Percentiles rank a stretch among this genome's conserved stretches.
Evolutionary conservation across 2,329 filamentous ascomycete genomes (phyloP).

Genomic region (Ophiostoma perfectum): DNA sequence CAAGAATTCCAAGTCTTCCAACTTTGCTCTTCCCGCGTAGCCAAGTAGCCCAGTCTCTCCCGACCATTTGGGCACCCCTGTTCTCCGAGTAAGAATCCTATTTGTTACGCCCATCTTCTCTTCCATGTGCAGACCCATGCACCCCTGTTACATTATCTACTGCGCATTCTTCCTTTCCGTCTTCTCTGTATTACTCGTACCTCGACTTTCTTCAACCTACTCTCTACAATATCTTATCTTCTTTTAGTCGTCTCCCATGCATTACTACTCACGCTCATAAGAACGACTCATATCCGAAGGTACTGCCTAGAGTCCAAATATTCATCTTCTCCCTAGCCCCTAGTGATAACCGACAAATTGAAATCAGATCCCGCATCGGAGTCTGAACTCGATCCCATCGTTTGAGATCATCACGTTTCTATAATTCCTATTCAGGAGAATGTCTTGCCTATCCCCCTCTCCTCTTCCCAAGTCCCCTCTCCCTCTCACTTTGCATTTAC

Average conservation of each 20-base stretch:
- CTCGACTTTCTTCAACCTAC: no score
- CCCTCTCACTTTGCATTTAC: neutral
- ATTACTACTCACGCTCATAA: no score
- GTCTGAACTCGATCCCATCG: no score
- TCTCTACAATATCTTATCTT: no score
- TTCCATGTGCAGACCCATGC: neutral
- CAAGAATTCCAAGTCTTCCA: slow-evolving; percentile 10
- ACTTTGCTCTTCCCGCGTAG: slow-evolving; percentile 6
- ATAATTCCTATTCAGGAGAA: neutral
- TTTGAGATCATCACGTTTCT: neutral
- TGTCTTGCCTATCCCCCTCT: neutral
- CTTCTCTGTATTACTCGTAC: neutral
- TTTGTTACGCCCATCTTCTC: neutral
- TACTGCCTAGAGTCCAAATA: no score
- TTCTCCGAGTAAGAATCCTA: neutral
- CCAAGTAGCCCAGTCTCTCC: slow-evolving; percentile 8
- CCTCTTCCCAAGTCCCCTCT: neutral
- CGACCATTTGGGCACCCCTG: slow-evolving; percentile 10
- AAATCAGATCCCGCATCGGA: no score
- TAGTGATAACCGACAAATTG: no score
- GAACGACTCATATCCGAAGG: no score
- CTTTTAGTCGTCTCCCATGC: no score
- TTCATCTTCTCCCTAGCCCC: no score
- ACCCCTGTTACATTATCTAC: neutral
- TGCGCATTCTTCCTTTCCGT: neutral